Percentiles rank a stretch among this genome's conserved stretches.
Evolutionary conservation across 257 asterid species (phyloP).

Genomic region (Hygrophila difformis): DNA sequence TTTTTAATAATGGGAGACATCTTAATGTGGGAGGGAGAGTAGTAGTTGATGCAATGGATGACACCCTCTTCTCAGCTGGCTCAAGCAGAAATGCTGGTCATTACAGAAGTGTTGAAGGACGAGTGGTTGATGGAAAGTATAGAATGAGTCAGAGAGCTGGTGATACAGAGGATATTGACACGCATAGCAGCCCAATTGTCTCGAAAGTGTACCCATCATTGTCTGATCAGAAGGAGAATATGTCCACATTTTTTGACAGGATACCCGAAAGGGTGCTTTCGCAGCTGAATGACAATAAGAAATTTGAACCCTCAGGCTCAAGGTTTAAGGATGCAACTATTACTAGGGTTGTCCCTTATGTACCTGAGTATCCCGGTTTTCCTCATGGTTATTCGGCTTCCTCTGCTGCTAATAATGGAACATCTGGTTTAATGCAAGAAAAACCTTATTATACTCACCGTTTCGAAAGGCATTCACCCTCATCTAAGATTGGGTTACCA

Average conservation of each 20-base stretch:
- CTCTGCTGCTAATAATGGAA: slow-evolving; percentile 11
- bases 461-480: too few relatives aligned
- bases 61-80: slow-evolving; percentile 18
- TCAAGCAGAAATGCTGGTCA: slow-evolving; percentile 16
- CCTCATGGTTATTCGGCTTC: slow-evolving; percentile 23
- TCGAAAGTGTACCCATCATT: slow-evolving; percentile 22
- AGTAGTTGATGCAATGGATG: slow-evolving; percentile 16
- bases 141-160: slow-evolving; percentile 18
- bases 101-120: slow-evolving; percentile 17
- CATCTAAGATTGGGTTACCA: too few relatives aligned
- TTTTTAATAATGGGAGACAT: slow-evolving; percentile 15
- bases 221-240: slow-evolving; percentile 18
- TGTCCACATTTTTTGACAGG: slow-evolving; percentile 20
- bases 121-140: slow-evolving; percentile 21
- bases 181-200: slow-evolving; percentile 15
- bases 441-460: background rate
- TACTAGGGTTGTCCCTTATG: slow-evolving; percentile 29
- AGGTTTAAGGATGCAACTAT: slow-evolving; percentile 30
- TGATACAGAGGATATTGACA: slow-evolving; percentile 17
- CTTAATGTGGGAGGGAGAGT: slow-evolving; percentile 20
- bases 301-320: slow-evolving; percentile 18
- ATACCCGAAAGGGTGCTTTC: slow-evolving; percentile 26
- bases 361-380: slow-evolving; percentile 20
- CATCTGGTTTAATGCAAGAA: slow-evolving; percentile 20
- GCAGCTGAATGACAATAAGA: slow-evolving; percentile 13